These are phyloP conservation scores for Talaromyces rugulosus DNA, from an alignment of 2,329 filamentous ascomycete species.

Conservation along the genomic window DNA sequence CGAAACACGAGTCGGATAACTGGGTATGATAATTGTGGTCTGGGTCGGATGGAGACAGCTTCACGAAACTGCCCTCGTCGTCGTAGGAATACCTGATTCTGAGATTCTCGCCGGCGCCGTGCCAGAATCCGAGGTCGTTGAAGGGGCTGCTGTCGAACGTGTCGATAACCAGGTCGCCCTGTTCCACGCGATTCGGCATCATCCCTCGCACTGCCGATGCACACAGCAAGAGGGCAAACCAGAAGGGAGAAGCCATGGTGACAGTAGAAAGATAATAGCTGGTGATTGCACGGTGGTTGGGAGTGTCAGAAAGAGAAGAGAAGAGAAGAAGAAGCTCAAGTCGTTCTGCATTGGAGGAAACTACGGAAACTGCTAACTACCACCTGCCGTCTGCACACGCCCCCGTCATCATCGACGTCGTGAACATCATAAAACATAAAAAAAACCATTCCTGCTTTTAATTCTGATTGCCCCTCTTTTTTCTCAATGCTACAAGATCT, in stretches of 20 bases:
- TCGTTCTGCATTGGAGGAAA: constrained; percentile 2
- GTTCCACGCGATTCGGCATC: constrained; percentile 2
- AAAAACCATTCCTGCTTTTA: background rate
- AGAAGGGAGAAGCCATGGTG: background rate
- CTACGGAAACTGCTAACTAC: background rate
- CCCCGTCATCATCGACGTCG: background rate
- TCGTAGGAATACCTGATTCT: constrained; percentile 33
- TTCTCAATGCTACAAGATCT: background rate
- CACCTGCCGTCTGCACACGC: background rate
- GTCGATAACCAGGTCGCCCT: constrained; percentile 50
- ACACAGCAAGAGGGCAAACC: background rate
- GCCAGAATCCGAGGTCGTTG: constrained; percentile 62
- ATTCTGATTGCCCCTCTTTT: background rate
- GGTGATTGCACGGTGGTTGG: background rate
- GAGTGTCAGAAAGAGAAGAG: background rate
- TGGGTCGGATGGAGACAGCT: constrained; percentile 55
- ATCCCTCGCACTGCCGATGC: background rate
- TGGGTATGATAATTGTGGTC: constrained; percentile 61
- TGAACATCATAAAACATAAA: background rate
- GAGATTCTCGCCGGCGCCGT: constrained; percentile 61
- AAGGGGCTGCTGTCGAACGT: constrained; percentile 50
- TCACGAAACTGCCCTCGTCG: constrained; percentile 46
- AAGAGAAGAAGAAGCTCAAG: too few relatives aligned
- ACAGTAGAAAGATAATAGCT: background rate
- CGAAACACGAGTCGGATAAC: constrained; percentile 52